These are phyloP conservation scores for Gracilaria caudata DNA, from an alignment of 23 red algal genomes.

Conservation along the genomic window DNA sequence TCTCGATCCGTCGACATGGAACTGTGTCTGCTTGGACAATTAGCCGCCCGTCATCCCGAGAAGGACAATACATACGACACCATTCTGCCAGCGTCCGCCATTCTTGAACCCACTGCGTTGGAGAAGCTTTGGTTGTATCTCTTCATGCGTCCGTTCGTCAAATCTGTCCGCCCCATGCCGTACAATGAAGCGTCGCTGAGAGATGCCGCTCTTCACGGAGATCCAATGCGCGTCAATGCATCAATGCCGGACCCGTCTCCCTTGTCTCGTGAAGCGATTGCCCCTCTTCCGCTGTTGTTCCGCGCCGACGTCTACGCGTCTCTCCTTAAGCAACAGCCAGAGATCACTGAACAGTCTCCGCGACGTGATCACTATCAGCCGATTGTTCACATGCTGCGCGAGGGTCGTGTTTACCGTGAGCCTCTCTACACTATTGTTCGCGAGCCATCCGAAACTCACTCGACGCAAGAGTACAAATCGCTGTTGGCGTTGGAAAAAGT, in stretches of 20 bases:
- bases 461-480: not conserved
- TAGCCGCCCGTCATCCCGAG: constrained; percentile 5
- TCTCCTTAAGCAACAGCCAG: not conserved
- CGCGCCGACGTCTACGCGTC: not conserved
- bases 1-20: constrained; percentile 27
- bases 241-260: not conserved
- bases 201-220: constrained; percentile 21
- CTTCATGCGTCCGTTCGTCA: constrained; percentile 31
- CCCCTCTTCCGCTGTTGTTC: constrained; percentile 30
- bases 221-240: constrained; percentile 39
- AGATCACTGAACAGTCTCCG: not conserved
- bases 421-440: constrained; percentile 6
- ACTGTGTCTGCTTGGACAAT: constrained; percentile 9
- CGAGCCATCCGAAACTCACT: not conserved
- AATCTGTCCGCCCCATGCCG: constrained; percentile 11
- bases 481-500: not conserved
- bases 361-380: constrained; percentile 1
- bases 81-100: constrained; percentile 4
- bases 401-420: constrained; percentile 13
- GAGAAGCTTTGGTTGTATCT: constrained; percentile 54
- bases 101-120: constrained; percentile 48
- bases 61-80: constrained; percentile 15
- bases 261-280: not conserved
- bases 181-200: constrained; percentile 9
- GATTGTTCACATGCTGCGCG: not conserved